Base-by-base conservation (phyloP, 2,329 filamentous ascomycete species). In the Periconia macrospinosa region DNA sequence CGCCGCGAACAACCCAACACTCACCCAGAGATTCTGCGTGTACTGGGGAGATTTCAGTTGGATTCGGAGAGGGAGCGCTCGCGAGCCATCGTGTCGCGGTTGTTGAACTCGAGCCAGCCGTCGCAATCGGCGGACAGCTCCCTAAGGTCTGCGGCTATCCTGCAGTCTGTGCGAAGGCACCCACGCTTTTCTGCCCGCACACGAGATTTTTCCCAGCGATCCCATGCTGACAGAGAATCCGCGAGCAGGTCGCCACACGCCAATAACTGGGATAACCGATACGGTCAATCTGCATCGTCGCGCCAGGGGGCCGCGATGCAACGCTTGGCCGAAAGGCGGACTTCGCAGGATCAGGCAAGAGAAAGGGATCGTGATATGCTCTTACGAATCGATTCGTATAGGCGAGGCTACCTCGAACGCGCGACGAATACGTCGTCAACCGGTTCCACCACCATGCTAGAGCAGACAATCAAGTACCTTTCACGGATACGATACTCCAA, bases 391-490 rank as follows among this genome's bases (percentile, higher is more conserved):
- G 66, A 69, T 30, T 64, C 65, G 30, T 69, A 65, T 49, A 59
- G 66, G 9, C 57, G 67, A 23, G 60, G 55, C 59, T 69, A 61
- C 54, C 63, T 68, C 45, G 66, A 70, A 33, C 64, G 67, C 46
- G 49, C 60, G 27, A 50, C 65, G 20, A 59, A 35, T 53, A 49
- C 56, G 14, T 53, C 68, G 17, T 40, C 68, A 3, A 18, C 63
- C 8, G 60, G 65, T 3, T 71, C 73, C 37, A 68, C 73, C 37
- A 68, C 73, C 14, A 69, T 75, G 47, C 67, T 88, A 48, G 83
- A 85, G 63, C 81, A 83, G 59, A 81, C 83, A 1, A 82, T 88
- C 62, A 81, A 79, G 61, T 88, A 88, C 66, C 77, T 88, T 15
- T 81, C 84, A 50, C 78, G 79, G 49, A 74, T 88, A 56, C 82